phyloP scores from a whole-genome alignment of 129 eudicot genomes.

The Arctium lappa region DNA sequence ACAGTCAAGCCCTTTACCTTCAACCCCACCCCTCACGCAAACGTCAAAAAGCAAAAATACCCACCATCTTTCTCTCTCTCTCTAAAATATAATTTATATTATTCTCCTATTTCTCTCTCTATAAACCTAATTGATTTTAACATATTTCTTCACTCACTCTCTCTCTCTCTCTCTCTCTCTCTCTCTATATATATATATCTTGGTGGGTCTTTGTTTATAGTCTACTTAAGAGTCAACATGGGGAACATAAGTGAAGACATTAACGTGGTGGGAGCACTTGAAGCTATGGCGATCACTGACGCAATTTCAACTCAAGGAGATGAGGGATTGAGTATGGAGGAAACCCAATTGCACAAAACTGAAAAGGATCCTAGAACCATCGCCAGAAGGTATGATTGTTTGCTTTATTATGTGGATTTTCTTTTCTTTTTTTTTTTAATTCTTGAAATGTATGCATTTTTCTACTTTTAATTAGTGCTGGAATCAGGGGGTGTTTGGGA shows the following conservation, averaged over 20 bases:
- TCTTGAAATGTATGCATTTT: neutral
- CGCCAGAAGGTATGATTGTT: conserved; percentile 19
- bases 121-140: neutral
- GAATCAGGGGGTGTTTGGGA: neutral
- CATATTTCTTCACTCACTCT: neutral
- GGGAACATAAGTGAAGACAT: conserved; percentile 12
- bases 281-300: conserved; percentile 5
- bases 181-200: neutral
- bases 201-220: conserved; percentile 8
- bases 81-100: neutral
- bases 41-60: neutral
- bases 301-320: neutral
- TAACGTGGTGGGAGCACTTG: neutral
- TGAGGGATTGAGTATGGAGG: neutral
- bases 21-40: conserved; percentile 10
- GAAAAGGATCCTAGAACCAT: conserved; percentile 31
- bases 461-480: neutral
- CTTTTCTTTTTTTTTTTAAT: neutral
- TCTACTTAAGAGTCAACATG: conserved; percentile 31
- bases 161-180: too few relatives aligned
- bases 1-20: neutral
- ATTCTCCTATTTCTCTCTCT: neutral
- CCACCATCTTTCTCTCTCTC: conserved; percentile 5
- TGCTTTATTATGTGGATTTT: neutral
- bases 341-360: conserved; percentile 10